Evolutionary conservation across 441 rosid species (phyloP).

Genomic region (Corymbia calophylla): DNA sequence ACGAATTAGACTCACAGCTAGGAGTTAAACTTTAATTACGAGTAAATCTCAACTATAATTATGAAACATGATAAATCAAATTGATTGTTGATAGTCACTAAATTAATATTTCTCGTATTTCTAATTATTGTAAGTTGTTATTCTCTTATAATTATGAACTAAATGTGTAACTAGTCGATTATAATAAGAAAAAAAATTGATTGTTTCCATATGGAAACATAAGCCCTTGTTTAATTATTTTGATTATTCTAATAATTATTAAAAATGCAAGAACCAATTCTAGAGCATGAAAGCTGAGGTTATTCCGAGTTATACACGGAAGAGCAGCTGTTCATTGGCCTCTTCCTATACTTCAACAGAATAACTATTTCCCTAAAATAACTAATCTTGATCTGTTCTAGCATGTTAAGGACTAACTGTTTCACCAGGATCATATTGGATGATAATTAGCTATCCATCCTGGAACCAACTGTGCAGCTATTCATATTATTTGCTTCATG

Average conservation of each 20-base stretch:
- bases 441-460: no score
- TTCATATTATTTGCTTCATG: no score
- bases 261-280: background rate
- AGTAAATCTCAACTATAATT: background rate
- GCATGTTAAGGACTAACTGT: background rate
- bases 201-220: background rate
- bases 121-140: background rate
- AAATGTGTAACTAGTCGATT: background rate
- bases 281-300: background rate
- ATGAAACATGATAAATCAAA: background rate
- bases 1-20: background rate
- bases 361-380: fast-evolving
- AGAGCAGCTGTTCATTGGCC: background rate
- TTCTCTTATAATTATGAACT: background rate
- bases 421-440: background rate
- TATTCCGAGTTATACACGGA: no score
- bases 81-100: background rate
- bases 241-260: background rate
- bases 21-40: background rate
- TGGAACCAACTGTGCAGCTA: no score
- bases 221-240: background rate
- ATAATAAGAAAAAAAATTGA: background rate
- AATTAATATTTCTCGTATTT: background rate
- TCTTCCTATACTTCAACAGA: background rate
- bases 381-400: background rate